Conservation (phyloP, 305 asterid genomes). For the Nicotiana rustica region DNA sequence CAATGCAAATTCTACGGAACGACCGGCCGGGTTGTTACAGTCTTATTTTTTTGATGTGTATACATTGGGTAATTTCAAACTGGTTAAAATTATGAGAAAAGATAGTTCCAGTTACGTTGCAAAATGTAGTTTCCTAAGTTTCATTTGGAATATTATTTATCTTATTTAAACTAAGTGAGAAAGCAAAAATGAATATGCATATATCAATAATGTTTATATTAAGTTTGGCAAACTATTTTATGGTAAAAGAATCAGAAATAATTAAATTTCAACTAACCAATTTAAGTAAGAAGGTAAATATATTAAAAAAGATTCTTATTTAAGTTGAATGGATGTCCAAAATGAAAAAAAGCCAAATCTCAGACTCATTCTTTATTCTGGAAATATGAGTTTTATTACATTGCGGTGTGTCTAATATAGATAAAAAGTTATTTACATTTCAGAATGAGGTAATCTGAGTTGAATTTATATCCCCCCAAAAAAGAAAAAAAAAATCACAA, state of each 20-base stretch:
- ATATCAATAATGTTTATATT: background rate
- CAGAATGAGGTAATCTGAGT: background rate
- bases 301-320: background rate
- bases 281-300: background rate
- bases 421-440: background rate
- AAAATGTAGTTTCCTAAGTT: background rate
- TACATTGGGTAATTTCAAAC: no score
- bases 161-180: background rate
- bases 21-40: no score
- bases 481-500: background rate
- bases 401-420: background rate
- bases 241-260: no score
- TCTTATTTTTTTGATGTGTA: background rate
- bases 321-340: background rate
- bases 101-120: no score
- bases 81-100: no score
- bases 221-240: background rate
- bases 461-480: background rate
- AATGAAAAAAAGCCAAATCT: background rate
- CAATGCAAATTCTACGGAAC: no score
- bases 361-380: background rate
- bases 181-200: background rate
- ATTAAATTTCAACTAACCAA: background rate
- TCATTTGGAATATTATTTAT: background rate
- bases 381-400: background rate